Evolutionary conservation across 2,329 filamentous ascomycete species (phyloP), one percentile per base, ranked within the genome.

Genomic region (Pseudonectria foliicola): DNA sequence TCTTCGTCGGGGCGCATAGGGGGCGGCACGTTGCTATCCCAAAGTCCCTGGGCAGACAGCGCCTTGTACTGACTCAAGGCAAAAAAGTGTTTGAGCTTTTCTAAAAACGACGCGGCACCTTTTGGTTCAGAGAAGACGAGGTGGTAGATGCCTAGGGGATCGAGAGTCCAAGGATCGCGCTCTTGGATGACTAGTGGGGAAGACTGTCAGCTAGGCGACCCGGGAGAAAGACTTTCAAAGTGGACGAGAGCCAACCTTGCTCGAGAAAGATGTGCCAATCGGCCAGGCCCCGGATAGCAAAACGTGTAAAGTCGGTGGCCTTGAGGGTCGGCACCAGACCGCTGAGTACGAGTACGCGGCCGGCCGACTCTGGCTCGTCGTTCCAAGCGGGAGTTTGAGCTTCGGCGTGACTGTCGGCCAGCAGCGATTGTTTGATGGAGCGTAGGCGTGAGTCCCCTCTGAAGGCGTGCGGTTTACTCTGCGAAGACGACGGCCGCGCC

Each of bases 271-370:
- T 69, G 8, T 73, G 67, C 83, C 84, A 88, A 27, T 71, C 71
- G 42, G 82, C 76, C 24, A 89, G 71, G 46, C 84, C 75, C 48
- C 70, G 73, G 2, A 72, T 71, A 5, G 77, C 70, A 13, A 88
- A 59, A 36, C 83, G 78, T 43, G 76, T 70, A 59, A 90, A 89
- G 61, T 90, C 85, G 45, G 71, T 73, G 47, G 80, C 73, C 13
- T 67, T 65, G 28, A 89, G 67, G 13, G 73, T 70, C 37, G 68
- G 69, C 48, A 73, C 76, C 6, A 75, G 70, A 26, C 75, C 71
- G 13, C 65, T 65, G 25, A 88, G 60, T 27, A 80, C 64, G 27
- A 89, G 65, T 48, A 70, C 66, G 39, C 45, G 25, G 14, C 35
- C 27, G 18, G 5, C 18, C 18, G 18, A 21, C 14, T 29, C 24